Evolutionary conservation across 2,329 filamentous ascomycete species (phyloP).

Genomic region (Pseudogymnoascus sp.): DNA sequence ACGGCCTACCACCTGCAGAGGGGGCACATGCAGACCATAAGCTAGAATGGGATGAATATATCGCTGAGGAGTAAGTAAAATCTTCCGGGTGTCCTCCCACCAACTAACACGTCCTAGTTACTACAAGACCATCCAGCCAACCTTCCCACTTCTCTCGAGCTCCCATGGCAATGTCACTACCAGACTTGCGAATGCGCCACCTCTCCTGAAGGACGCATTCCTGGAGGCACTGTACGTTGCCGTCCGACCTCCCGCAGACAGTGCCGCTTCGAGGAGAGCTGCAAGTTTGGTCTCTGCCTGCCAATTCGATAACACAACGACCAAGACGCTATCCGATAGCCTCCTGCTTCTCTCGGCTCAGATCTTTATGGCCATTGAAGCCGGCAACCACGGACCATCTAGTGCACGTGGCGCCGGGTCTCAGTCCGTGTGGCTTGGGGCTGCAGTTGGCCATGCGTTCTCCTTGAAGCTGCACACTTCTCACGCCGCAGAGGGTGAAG

Average conservation of each 20-base stretch:
- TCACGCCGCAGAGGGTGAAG: conserved; percentile 36
- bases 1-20: conserved; percentile 21
- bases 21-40: conserved; percentile 20
- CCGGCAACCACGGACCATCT: conserved; percentile 44
- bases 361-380: conserved; percentile 57
- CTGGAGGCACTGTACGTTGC: conserved; percentile 52
- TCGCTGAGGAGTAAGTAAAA: conserved; percentile 32
- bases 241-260: conserved; percentile 35
- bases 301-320: conserved; percentile 35
- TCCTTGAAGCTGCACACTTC: conserved; percentile 51
- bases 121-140: conserved; percentile 54
- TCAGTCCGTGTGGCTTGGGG: conserved; percentile 48
- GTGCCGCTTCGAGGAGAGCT: conserved; percentile 32
- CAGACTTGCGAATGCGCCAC: conserved; percentile 47
- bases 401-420: conserved; percentile 36
- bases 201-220: conserved; percentile 54
- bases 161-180: conserved; percentile 47
- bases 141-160: conserved; percentile 56
- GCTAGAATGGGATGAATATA: conserved; percentile 37
- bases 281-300: conserved; percentile 35
- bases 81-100: background rate
- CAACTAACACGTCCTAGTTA: conserved; percentile 41
- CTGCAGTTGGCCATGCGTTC: conserved; percentile 58
- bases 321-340: conserved; percentile 32
- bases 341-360: conserved; percentile 57